Conservation (phyloP, 139 green algal species). For the Tetradesmus lagerheimii region DNA sequence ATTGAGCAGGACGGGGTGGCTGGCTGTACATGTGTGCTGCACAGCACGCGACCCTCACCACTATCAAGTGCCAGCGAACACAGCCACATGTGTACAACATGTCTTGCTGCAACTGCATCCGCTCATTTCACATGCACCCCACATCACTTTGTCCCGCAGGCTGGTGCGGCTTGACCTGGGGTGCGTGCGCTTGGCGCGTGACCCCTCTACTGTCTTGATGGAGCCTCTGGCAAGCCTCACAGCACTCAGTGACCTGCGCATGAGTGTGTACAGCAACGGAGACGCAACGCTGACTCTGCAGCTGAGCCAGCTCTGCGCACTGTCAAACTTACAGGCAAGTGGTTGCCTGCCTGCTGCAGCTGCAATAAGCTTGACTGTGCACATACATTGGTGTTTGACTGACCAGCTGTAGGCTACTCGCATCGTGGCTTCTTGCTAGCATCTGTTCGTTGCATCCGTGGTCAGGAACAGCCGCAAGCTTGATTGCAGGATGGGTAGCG, state of each 20-base stretch:
- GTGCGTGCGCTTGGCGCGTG: slow-evolving; percentile 7
- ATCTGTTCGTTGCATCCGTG: no score
- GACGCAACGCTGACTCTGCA: slow-evolving; percentile 36
- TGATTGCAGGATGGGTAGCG: no score
- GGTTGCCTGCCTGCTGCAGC: neutral
- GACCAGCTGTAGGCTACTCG: neutral
- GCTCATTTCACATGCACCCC: no score
- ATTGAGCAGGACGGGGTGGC: no score
- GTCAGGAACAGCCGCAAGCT: no score
- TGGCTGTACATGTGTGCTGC: no score
- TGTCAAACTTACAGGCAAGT: slow-evolving; percentile 40
- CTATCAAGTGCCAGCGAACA: no score
- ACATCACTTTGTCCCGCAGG: neutral
- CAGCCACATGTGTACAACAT: no score
- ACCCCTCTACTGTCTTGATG: neutral
- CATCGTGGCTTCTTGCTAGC: no score
- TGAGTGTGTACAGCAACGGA: slow-evolving; percentile 46
- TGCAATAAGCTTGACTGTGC: no score
- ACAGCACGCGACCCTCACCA: no score
- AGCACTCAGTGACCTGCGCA: slow-evolving; percentile 39
- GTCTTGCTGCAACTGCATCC: no score
- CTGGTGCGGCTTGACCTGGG: slow-evolving; percentile 45
- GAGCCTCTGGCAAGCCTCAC: slow-evolving; percentile 28
- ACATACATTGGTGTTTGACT: neutral
- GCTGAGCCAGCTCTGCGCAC: slow-evolving; percentile 32